Base-by-base conservation (phyloP, 192 early-diverging fungal species). In the Mortierella alpina region DNA sequence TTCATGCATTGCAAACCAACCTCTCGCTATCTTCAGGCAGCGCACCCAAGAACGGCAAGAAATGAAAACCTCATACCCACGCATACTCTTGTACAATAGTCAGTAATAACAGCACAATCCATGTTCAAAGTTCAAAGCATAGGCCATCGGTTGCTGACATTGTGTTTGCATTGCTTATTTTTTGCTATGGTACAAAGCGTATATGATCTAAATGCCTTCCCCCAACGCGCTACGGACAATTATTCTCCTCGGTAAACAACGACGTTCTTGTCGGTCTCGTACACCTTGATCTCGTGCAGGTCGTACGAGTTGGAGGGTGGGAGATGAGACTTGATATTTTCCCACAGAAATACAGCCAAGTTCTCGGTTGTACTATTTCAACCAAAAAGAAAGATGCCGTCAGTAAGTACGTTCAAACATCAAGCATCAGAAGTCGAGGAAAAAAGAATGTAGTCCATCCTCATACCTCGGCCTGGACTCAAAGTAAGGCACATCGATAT, bases 321-420 rank as follows among this genome's bases (percentile, higher is more conserved):
- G 11, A 87, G 52, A 20, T 81, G 59, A 20, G 52, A 47, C 39
- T 72, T 52, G 51, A 93, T 79, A 65, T 83, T 81, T 51, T 87
- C 79, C 95, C 95, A 98, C 45, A 95, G 90, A 84, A 91, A 96
- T 8, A 95, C 87, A 0, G 95, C 95, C 42, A 98, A 84, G 82
- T 96, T 96, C 82, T 98, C 96, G 13, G 93, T 92, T 11, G 96
- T 98, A 78, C 95, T 95, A 75, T 51, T 5, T 53, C 48, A 23
- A 66, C 17, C 0, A 84, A 71, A 17, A 55, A 9, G 4, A 8
- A 63, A 59, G 54, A 48, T 1, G n/a, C 44, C 44, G 14, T 5
- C 14, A 61, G n/a, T 23, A 47, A 45, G 22, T 5, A 9, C 15
- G 1, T 14, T 8, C 5, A 39, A 53, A 49, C 20, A 8, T 20